These are phyloP conservation scores for Pseudogymnoascus sp. DNA, from an alignment of 2,329 filamentous ascomycete genomes.

Conservation along the genomic window DNA sequence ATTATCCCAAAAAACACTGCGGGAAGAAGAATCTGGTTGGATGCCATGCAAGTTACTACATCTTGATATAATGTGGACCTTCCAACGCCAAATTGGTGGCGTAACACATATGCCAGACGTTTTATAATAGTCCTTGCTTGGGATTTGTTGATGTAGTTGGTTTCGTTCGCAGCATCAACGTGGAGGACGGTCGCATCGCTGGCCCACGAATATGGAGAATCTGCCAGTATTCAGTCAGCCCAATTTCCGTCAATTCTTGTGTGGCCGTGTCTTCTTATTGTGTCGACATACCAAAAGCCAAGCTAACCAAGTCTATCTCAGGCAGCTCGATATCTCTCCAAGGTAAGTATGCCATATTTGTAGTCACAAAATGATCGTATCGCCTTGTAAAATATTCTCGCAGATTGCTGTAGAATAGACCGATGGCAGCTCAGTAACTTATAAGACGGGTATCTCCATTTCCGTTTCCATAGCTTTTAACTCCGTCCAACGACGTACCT, in stretches of 20 bases:
- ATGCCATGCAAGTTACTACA: not conserved
- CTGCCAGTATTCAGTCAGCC: not conserved
- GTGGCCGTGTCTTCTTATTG: not conserved
- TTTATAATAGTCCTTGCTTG: not conserved
- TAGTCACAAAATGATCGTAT: not conserved
- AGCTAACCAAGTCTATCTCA: not conserved
- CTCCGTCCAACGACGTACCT: not conserved
- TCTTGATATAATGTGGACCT: not conserved
- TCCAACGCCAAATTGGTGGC: not conserved
- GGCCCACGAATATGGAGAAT: not conserved
- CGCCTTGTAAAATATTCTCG: not conserved
- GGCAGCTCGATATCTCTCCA: not conserved
- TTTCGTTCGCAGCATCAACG: not conserved
- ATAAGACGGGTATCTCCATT: not conserved
- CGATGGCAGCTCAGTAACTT: not conserved
- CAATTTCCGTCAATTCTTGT: not conserved
- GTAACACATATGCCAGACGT: not conserved
- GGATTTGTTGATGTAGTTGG: not conserved
- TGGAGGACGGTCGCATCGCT: not conserved
- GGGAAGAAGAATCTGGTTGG: not conserved
- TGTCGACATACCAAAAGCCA: not conserved
- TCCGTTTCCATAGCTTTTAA: not conserved
- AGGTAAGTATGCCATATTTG: not conserved
- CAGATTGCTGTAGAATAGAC: not conserved
- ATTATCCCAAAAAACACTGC: constrained; percentile 60